phyloP scores from a whole-genome alignment of 1,284 basidiomycete species.

The Boletus sp. region DNA sequence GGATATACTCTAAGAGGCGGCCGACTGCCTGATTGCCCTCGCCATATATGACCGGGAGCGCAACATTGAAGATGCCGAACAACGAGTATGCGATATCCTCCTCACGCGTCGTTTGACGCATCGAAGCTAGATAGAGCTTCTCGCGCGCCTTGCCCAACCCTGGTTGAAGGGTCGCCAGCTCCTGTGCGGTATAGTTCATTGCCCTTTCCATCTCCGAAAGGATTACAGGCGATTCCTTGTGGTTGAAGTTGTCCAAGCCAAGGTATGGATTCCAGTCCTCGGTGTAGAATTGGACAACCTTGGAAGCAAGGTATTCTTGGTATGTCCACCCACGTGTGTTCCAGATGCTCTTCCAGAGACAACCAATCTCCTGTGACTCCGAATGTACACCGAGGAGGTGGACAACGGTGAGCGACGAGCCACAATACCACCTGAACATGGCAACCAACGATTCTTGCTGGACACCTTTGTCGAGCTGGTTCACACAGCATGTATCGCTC shows the following conservation, averaged over 20 bases:
- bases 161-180: slow-evolving; percentile 4
- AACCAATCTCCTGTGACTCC: not conserved
- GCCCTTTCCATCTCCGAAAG: not conserved
- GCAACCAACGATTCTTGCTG: not conserved
- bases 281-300: no score
- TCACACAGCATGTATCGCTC: not conserved
- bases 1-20: slow-evolving; percentile 13
- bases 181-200: not conserved
- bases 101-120: slow-evolving; percentile 5
- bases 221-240: not conserved
- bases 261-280: no score
- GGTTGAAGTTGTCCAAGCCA: no score
- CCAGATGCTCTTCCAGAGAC: not conserved
- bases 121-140: slow-evolving; percentile 16
- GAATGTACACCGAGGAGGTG: not conserved
- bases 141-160: slow-evolving; percentile 7
- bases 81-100: slow-evolving; percentile 15
- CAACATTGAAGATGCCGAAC: slow-evolving; percentile 14
- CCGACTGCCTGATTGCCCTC: slow-evolving; percentile 1
- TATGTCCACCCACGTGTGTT: not conserved
- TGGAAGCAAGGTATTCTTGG: not conserved
- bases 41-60: slow-evolving; percentile 10
- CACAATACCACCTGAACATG: not conserved
- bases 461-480: not conserved
- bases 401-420: not conserved